Base-by-base conservation (phyloP, 1,284 basidiomycete species). In the Ganoderma lingzhi region DNA sequence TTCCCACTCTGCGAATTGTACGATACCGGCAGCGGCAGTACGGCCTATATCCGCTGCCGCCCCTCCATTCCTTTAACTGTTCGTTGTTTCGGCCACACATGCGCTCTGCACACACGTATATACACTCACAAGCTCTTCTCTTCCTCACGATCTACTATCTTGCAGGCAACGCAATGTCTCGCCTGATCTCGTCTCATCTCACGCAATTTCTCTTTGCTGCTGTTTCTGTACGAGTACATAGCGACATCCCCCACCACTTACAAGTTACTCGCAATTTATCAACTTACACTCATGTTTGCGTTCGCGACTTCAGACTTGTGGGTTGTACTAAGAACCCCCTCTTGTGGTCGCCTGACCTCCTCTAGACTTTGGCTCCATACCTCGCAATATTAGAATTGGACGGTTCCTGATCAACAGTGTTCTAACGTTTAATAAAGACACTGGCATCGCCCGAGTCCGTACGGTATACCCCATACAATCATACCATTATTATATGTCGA, bases 1-100 rank as follows among this genome's bases (percentile, higher is more conserved):
- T 65, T 65, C 64, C 35, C 64, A 60, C 64, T 60, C 58, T 65
- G 64, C 39, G 65, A 62, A 56, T 42, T 67, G 66, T 67, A 67
- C 66, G 53, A 67, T 66, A 28, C 5, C 14, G 28, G 23, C 61
- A 55, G 65, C 65, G 39, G 48, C 45, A 30, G 42, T 30, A 23
- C 12, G 23, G 8, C 23, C 30, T 28, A n/a, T 30, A 0, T 2
- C 39, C 15, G 48, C 48, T 56, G 55, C 15, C 23, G 19, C 55
- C 15, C 56, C 30, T 41, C 56, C 35, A 10, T 61, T 67, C 60
- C 41, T 45, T 67, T 61, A 42, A 23, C 23, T n/a, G 32, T 8
- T 17, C 10, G 19, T 41, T 17, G 39, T 2, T 23, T 59, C 35
- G 32, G 39, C 56, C 17, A 60, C 37, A 39, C 58, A 37, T 35